Evolutionary conservation across 371 early-diverging fungal genomes (phyloP).

Genomic region (Mortierella sp.): DNA sequence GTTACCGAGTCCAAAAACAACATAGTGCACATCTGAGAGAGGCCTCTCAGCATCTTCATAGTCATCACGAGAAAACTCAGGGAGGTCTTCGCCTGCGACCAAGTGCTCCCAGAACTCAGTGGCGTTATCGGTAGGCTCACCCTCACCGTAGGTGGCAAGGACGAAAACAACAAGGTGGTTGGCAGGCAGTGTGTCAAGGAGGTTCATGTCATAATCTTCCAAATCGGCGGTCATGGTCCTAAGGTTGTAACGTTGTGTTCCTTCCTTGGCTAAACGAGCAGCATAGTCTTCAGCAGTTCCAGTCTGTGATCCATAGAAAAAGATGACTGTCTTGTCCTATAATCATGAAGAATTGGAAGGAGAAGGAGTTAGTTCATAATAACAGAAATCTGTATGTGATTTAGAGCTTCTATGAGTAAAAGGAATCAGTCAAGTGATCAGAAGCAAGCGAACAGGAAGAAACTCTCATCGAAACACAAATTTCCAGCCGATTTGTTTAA

Average conservation of each 20-base stretch:
- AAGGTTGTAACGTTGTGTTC: conserved; percentile 79
- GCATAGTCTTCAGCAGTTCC: conserved; percentile 98
- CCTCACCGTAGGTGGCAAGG: conserved; percentile 92
- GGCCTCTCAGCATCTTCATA: conserved; percentile 67
- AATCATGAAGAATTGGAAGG: neutral
- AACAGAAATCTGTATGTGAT: neutral
- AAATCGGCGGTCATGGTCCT: conserved; percentile 84
- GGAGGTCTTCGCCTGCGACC: conserved; percentile 73
- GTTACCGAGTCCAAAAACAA: conserved; percentile 97
- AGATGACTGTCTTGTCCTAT: conserved; percentile 76
- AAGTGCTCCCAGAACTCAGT: conserved; percentile 87
- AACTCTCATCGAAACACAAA: neutral
- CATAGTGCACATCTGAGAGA: conserved; percentile 75
- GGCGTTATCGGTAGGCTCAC: conserved; percentile 95
- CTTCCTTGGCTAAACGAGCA: conserved; percentile 87
- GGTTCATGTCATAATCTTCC: conserved; percentile 89
- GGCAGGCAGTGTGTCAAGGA: conserved; percentile 75
- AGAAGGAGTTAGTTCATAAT: too few species aligned
- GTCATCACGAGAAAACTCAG: conserved; percentile 77
- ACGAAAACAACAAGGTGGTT: conserved; percentile 82
- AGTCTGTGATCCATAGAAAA: conserved; percentile 96
- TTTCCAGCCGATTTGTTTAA: too few species aligned
- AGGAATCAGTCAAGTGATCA: neutral
- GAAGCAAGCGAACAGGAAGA: neutral
- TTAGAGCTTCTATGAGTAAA: neutral